Base-by-base conservation (phyloP, 345 rosid species). In the Orychophragmus violaceus region DNA sequence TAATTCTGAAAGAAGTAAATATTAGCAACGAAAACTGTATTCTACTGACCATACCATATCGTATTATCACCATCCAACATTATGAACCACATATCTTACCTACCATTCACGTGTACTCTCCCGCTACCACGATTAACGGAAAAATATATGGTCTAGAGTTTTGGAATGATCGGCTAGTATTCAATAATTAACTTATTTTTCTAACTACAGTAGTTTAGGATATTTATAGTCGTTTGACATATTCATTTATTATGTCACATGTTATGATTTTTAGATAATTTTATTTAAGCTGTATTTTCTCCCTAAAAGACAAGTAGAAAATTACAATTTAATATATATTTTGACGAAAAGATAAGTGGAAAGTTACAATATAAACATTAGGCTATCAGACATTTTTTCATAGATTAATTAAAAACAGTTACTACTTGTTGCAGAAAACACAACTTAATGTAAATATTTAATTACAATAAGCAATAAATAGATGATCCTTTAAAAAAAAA, bases 41-140 rank as follows among this genome's bases (percentile, higher is more conserved):
- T 2, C 5, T 28, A 39, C 2, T 28, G 37, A 25, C 53, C 30
- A n/a, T 41, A 41, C 8, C 29, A 39, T 9, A 4, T 32, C 35
- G 11, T 45, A 49, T 0, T 11, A 49, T 22, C 16, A 22, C 0
- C 17, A 49, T 1, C 49, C 28, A 68, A 58, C 29, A 18, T 7
- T 68, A 5, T 44, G 8, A 33, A 35, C 72, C 58, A 58, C 72
- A 35, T 48, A 46, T 46, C 58, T 68, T 33, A 33, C 72, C 72
- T 45, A 68, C 64, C 72, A 57, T 46, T 37, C 65, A 12, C 36
- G 27, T 19, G 51, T 24, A 22, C 10, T 1, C 7, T 1, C 27
- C 29, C 57, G 36, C 72, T 68, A 57, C 72, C 72, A 23, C 61
- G 4, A n/a, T 5, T 18, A 27, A 11, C 18, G 55, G 6, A 21